Evolutionary conservation across 2,329 filamentous ascomycete genomes (phyloP).

Genomic region (Venturia effusa): DNA sequence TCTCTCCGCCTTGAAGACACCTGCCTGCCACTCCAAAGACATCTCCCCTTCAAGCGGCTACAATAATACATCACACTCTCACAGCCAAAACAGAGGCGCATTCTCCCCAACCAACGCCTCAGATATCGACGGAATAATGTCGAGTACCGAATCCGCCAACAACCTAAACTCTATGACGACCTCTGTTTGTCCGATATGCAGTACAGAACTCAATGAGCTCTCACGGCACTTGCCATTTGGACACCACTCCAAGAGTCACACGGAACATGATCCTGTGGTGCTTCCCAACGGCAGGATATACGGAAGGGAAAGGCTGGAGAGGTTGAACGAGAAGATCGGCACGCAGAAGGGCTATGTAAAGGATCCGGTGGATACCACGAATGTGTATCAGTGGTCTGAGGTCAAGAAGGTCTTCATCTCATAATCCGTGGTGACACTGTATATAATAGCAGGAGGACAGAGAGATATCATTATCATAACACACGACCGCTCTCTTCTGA

Average conservation of each 20-base stretch:
- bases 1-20: constrained; percentile 89
- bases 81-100: background rate
- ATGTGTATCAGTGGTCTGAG: constrained; percentile 48
- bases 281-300: constrained; percentile 84
- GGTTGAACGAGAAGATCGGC: constrained; percentile 71
- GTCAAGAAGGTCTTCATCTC: constrained; percentile 84
- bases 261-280: constrained; percentile 77
- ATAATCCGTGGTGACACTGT: background rate
- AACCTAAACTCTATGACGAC: background rate
- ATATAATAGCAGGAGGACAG: background rate
- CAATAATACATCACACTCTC: constrained; percentile 15
- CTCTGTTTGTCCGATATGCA: constrained; percentile 84
- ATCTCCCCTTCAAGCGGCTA: constrained; percentile 39
- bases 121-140: constrained; percentile 5
- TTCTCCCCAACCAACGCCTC: background rate
- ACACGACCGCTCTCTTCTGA: background rate
- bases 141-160: background rate
- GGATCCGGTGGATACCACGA: constrained; percentile 58
- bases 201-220: constrained; percentile 85
- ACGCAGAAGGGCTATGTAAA: constrained; percentile 56
- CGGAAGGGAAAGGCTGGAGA: constrained; percentile 60
- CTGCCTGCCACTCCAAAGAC: constrained; percentile 69
- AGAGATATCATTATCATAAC: background rate
- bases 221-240: constrained; percentile 86
- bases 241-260: constrained; percentile 86